phyloP scores from a whole-genome alignment of 257 asterid genomes.

The Solanum pimpinellifolium region DNA sequence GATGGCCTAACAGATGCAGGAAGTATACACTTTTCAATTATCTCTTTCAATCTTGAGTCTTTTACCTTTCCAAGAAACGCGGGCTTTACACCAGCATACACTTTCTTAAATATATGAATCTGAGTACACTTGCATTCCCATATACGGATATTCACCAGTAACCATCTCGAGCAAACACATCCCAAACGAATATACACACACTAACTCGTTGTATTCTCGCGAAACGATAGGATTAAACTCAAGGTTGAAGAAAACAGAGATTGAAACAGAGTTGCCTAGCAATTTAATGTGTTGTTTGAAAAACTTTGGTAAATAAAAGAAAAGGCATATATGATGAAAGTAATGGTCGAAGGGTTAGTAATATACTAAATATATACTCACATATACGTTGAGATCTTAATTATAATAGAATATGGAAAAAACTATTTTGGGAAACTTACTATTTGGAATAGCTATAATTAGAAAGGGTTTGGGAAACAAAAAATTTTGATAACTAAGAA shows the following conservation, averaged over 20 bases:
- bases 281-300: too few species aligned
- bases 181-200: constrained; percentile 36
- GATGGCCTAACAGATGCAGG: neutral
- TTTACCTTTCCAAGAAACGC: neutral
- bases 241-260: neutral
- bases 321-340: too few species aligned
- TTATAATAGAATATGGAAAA: too few species aligned
- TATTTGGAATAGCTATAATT: too few species aligned
- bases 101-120: constrained; percentile 30
- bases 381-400: too few species aligned
- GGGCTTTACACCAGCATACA: neutral
- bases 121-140: constrained; percentile 17
- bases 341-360: too few species aligned
- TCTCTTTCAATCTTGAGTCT: neutral
- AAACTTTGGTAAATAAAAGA: too few species aligned
- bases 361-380: too few species aligned
- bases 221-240: neutral
- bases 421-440: too few species aligned
- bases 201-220: constrained; percentile 27
- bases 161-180: constrained; percentile 40
- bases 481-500: too few species aligned
- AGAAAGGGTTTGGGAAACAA: too few species aligned
- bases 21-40: neutral
- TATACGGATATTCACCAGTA: constrained; percentile 26
- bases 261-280: too few species aligned